phyloP scores from a whole-genome alignment of 75 land plant species.

The Selaginella moellendorffii region DNA sequence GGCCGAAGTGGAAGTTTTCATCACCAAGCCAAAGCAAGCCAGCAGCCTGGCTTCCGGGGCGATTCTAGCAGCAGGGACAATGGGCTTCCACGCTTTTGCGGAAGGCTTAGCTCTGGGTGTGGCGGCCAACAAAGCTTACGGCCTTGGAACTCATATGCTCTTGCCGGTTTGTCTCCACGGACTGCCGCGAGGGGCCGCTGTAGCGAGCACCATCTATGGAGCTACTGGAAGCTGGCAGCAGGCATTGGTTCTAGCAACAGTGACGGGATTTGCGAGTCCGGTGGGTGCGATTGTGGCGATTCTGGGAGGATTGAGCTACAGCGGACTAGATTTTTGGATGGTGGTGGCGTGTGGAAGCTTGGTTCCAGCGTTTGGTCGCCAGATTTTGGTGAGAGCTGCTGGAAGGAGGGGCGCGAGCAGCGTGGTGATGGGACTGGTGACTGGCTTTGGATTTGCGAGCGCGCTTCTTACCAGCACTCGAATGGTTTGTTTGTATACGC shows the following conservation, averaged over 20 bases:
- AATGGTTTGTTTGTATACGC: slow-evolving; percentile 86
- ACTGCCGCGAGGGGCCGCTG: slow-evolving; percentile 87
- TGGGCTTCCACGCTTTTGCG: slow-evolving; percentile 65
- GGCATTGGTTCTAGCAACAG: slow-evolving; percentile 47
- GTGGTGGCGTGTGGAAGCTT: slow-evolving; percentile 82
- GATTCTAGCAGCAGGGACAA: slow-evolving; percentile 46
- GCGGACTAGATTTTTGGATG: slow-evolving; percentile 72
- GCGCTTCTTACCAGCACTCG: slow-evolving; percentile 64
- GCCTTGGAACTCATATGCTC: slow-evolving; percentile 63
- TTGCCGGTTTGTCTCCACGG: slow-evolving; percentile 87
- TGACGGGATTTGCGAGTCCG: slow-evolving; percentile 78
- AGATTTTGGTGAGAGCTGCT: slow-evolving; percentile 38
- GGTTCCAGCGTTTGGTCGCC: slow-evolving; percentile 42
- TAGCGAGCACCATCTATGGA: slow-evolving; percentile 79
- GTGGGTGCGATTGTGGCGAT: slow-evolving; percentile 72
- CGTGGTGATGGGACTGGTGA: slow-evolving; percentile 32
- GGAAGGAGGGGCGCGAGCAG: slow-evolving; percentile 4
- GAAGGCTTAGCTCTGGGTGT: slow-evolving; percentile 95
- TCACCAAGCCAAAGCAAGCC: not conserved
- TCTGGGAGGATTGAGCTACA: slow-evolving; percentile 61
- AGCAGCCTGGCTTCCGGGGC: slow-evolving; percentile 49
- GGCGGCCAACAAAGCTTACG: slow-evolving; percentile 90
- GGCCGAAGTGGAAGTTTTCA: not conserved
- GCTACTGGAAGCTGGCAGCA: slow-evolving; percentile 61
- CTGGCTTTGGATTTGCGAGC: slow-evolving; percentile 53